phyloP scores from a whole-genome alignment of 2,329 filamentous ascomycete species.

The Myotisia sp. region DNA sequence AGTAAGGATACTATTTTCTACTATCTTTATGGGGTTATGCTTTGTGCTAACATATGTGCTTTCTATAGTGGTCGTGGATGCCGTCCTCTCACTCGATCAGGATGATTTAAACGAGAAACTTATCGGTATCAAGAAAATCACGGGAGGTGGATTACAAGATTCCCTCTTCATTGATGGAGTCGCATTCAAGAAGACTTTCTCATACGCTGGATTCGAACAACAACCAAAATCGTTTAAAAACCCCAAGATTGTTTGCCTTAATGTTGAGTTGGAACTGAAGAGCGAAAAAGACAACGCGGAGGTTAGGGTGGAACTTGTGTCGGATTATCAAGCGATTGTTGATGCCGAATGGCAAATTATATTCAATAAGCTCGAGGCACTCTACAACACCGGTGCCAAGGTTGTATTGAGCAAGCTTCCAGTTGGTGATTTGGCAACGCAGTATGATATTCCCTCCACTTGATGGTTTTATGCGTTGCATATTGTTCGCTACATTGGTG shows the following conservation, averaged over 20 bases:
- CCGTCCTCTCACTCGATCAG: slow-evolving; percentile 87
- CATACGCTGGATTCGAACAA: slow-evolving; percentile 97
- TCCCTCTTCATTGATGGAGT: slow-evolving; percentile 96
- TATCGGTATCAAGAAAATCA: slow-evolving; percentile 97
- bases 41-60: slow-evolving; percentile 10
- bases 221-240: slow-evolving; percentile 91
- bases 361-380: slow-evolving; percentile 94
- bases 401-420: slow-evolving; percentile 94
- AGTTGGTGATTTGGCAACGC: slow-evolving; percentile 92
- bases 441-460: slow-evolving; percentile 38
- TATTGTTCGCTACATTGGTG: no score
- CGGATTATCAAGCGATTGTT: slow-evolving; percentile 97
- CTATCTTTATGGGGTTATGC: slow-evolving; percentile 2
- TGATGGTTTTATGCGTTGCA: no score
- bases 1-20: slow-evolving; percentile 42
- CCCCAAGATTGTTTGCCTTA: slow-evolving; percentile 93
- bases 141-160: slow-evolving; percentile 87
- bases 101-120: slow-evolving; percentile 95
- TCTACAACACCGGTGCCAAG: slow-evolving; percentile 89
- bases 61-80: slow-evolving; percentile 79
- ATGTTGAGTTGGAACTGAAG: slow-evolving; percentile 96
- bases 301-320: slow-evolving; percentile 93
- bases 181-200: slow-evolving; percentile 99
- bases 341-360: slow-evolving; percentile 99
- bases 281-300: slow-evolving; percentile 99